These are phyloP conservation scores for Alternaria sp. DNA, from an alignment of 2,329 filamentous ascomycete species.

Conservation along the genomic window DNA sequence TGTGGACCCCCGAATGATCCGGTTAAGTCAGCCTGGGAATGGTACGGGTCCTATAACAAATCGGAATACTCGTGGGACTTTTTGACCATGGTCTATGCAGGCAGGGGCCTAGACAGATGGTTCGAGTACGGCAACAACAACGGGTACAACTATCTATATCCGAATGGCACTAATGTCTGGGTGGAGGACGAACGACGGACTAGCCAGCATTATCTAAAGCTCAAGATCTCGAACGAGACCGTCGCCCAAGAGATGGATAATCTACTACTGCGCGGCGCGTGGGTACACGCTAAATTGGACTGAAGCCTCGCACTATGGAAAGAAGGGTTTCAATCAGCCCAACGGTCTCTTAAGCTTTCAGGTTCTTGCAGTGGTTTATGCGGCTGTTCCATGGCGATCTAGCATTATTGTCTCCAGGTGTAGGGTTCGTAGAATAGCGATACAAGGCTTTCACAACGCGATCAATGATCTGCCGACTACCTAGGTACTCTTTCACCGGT, in stretches of 20 bases:
- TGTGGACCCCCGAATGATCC: slow-evolving; percentile 27
- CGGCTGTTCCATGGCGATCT: background rate
- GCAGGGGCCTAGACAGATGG: slow-evolving; percentile 34
- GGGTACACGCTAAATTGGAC: slow-evolving; percentile 6
- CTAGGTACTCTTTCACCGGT: background rate
- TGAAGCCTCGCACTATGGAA: slow-evolving; percentile 6
- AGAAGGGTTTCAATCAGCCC: background rate
- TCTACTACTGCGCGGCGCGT: slow-evolving; percentile 4
- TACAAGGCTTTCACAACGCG: background rate
- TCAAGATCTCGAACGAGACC: slow-evolving; percentile 4
- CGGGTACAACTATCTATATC: slow-evolving; percentile 55
- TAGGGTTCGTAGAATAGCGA: background rate
- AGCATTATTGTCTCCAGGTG: background rate
- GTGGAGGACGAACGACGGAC: slow-evolving; percentile 47
- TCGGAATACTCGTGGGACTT: slow-evolving; percentile 37
- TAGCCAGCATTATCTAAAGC: slow-evolving; percentile 51
- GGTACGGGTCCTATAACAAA: slow-evolving; percentile 35
- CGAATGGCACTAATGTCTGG: slow-evolving; percentile 58
- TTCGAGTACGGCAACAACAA: slow-evolving; percentile 50
- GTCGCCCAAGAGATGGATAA: slow-evolving; percentile 9
- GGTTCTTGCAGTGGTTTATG: background rate
- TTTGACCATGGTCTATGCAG: slow-evolving; percentile 34
- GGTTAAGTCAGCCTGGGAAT: slow-evolving; percentile 30
- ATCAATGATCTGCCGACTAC: background rate
- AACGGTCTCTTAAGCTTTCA: background rate